Conservation (phyloP, 164 flowering plant genomes). For the Annona squamosa region DNA sequence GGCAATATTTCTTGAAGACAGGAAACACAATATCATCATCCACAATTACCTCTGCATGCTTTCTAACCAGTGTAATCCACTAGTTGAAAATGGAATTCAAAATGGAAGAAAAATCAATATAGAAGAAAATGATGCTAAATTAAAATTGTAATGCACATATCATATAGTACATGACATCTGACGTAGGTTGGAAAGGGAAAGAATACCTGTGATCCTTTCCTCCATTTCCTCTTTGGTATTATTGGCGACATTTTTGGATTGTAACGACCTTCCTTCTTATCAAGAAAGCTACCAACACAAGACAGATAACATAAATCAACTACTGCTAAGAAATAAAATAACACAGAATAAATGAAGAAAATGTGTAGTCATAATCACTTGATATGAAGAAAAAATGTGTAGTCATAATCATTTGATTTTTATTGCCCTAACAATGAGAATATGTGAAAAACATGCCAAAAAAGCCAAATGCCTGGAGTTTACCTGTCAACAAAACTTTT, state of each 20-base stretch:
- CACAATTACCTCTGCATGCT: constrained; percentile 65
- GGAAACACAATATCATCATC: constrained; percentile 65
- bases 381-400: no score
- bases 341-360: no score
- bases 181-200: background rate
- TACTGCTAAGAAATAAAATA: no score
- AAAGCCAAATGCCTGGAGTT: background rate
- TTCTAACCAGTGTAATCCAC: constrained; percentile 78
- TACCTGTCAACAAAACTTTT: constrained; percentile 98
- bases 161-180: background rate
- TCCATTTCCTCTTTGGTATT: constrained; percentile 75
- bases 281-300: constrained; percentile 54
- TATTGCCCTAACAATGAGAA: no score
- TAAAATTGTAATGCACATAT: background rate
- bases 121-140: background rate
- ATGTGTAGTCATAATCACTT: no score
- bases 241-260: constrained; percentile 75
- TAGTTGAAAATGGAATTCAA: constrained; percentile 18
- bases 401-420: no score
- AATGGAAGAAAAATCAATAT: background rate
- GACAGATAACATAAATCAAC: background rate
- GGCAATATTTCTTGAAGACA: constrained; percentile 64
- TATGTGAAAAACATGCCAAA: background rate
- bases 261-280: constrained; percentile 63
- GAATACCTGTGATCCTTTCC: constrained; percentile 95